phyloP scores from a whole-genome alignment of 2,329 filamentous ascomycete species.

The Sarocladiaceae sp. region DNA sequence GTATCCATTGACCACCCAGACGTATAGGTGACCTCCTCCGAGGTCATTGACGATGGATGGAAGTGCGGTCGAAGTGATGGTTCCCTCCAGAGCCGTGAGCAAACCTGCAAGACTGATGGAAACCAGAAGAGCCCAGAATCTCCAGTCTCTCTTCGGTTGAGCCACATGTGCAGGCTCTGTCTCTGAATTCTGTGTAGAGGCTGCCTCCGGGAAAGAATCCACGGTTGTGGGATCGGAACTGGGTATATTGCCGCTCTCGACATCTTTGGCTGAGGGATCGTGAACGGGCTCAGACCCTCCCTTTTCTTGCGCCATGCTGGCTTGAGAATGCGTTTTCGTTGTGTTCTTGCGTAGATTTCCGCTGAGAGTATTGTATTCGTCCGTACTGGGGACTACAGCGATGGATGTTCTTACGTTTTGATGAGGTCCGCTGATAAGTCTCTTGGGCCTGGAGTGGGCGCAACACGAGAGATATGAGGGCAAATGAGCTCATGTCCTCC shows the following conservation, averaged over 20 bases:
- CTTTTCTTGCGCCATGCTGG: not conserved
- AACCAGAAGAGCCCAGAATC: constrained; percentile 19
- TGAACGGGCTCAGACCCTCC: not conserved
- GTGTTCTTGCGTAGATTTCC: not conserved
- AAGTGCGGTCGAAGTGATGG: constrained; percentile 26
- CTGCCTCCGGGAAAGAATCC: not conserved
- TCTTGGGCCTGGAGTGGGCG: no score
- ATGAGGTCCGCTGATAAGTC: no score
- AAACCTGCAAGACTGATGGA: constrained; percentile 18
- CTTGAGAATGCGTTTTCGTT: not conserved
- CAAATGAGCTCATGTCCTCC: no score
- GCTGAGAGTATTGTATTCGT: not conserved
- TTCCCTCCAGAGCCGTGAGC: constrained; percentile 21
- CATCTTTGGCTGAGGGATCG: not conserved
- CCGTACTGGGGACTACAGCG: not conserved
- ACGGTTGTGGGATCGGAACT: not conserved
- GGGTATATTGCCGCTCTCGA: not conserved
- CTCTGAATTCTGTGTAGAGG: not conserved
- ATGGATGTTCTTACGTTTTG: not conserved
- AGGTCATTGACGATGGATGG: constrained; percentile 21
- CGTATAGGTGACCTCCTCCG: constrained; percentile 15
- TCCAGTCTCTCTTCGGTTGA: not conserved
- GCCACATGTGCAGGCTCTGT: not conserved
- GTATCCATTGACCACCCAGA: constrained; percentile 22
- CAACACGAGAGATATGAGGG: no score